Base-by-base conservation (phyloP, 306 rosid genomes). In the Prunus davidiana region DNA sequence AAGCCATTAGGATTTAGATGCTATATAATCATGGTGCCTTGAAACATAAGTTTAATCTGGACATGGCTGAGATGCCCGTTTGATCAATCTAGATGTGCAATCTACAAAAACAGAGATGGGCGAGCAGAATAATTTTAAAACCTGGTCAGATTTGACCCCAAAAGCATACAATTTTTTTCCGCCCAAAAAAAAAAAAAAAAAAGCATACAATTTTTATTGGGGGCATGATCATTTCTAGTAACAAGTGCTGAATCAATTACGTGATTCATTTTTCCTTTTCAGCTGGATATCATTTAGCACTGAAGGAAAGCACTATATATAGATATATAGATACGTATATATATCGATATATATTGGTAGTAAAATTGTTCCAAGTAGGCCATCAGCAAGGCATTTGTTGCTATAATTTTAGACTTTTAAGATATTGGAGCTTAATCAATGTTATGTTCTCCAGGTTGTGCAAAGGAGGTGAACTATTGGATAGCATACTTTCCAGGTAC, bases 401-500 rank as follows among this genome's bases (percentile, higher is more conserved):
- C 32, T 69, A 28, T 22, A 60, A 70, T 34, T 38, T 56, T 54
- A 27, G 25, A 70, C 46, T 69, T 15, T 55, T 32, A 32, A 34
- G 75, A 76, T 75, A 49, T 16, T 54, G 34, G 67, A 64, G 77
- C 81, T 77, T 22, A 82, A 22, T 77, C 60, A 58, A 12, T 78
- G 68, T 76, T 67, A 32, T 80, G 77, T 67, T 60, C 50, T 86
- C 62, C 87, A 93, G 98, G 87, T 81, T 93, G 67, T 93, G 98
- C 85, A 79, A 91, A 78, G 98, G 97, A 72, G 98, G 98, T 11
- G 98, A 93, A 76, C 87, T 93, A 76, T 80, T 93, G 34, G 98
- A 93, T 84, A 86, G 86, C 78, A 88, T 93, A 76, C 98, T 93
- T 80, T 93, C 97, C 67, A 93, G 98, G 98, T 93, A 78, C 56